Conservation (phyloP, 2,329 filamentous ascomycete genomes). For the Magnaporthales sp. region DNA sequence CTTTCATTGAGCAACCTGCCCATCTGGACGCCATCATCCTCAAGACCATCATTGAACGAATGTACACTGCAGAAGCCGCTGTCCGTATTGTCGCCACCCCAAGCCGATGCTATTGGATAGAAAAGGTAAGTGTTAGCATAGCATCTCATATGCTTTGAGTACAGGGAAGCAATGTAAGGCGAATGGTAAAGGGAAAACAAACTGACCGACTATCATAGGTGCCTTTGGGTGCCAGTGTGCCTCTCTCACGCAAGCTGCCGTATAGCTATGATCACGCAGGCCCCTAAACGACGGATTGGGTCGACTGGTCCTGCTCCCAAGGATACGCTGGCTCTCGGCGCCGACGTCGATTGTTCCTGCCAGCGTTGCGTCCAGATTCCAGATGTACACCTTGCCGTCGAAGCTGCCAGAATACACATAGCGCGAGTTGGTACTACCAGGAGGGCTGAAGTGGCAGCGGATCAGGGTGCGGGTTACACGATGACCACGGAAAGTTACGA, state of each 20-base stretch:
- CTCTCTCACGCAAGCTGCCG: constrained; percentile 69
- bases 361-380: constrained; percentile 79
- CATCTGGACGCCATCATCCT: constrained; percentile 54
- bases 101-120: constrained; percentile 56
- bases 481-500: constrained; percentile 92
- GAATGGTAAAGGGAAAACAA: constrained; percentile 4
- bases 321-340: constrained; percentile 16
- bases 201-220: constrained; percentile 62
- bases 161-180: background rate
- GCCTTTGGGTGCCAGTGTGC: constrained; percentile 85
- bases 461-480: constrained; percentile 84
- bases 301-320: background rate
- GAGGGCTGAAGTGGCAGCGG: constrained; percentile 88
- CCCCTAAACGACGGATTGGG: background rate
- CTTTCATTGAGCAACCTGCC: constrained; percentile 53
- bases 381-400: constrained; percentile 84
- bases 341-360: constrained; percentile 73
- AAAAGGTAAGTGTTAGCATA: background rate
- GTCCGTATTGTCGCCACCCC: constrained; percentile 65
- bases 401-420: constrained; percentile 92
- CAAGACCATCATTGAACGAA: constrained; percentile 60
- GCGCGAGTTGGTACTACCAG: constrained; percentile 73
- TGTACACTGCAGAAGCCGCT: constrained; percentile 61
- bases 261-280: background rate
- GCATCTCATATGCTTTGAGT: background rate